A percentile compares a stretch with the other conserved stretches of the same genome.
phyloP scores from a whole-genome alignment of 805 yeast genomes.

The Kuraishia capsulata region DNA sequence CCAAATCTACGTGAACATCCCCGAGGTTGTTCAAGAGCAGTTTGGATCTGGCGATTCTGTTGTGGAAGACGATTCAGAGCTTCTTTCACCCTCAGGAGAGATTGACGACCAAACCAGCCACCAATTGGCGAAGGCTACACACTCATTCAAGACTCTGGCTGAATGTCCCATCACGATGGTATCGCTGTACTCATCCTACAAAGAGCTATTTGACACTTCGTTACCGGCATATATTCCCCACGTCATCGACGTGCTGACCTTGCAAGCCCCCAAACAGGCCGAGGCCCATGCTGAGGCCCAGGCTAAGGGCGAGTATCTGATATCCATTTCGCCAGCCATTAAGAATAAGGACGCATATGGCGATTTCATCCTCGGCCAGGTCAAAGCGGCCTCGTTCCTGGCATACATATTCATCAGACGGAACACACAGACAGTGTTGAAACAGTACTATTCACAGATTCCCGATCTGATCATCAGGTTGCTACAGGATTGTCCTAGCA shows the following conservation, averaged over 20 bases:
- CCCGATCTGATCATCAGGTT: conserved; percentile 84
- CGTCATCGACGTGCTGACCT: conserved; percentile 60
- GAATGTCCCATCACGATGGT: conserved; percentile 98
- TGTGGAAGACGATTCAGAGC: neutral
- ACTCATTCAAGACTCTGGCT: conserved; percentile 82
- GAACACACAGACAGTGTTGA: conserved; percentile 57
- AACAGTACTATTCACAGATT: conserved; percentile 50
- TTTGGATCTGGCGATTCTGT: conserved; percentile 30
- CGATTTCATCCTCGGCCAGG: conserved; percentile 87
- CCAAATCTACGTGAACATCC: conserved; percentile 72
- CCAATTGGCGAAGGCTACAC: conserved; percentile 56
- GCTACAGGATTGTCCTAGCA: conserved; percentile 93
- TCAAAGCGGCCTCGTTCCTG: conserved; percentile 89
- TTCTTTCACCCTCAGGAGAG: conserved; percentile 14
- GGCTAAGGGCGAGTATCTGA: conserved; percentile 46
- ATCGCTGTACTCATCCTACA: conserved; percentile 80
- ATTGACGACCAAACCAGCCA: conserved; percentile 33
- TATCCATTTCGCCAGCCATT: conserved; percentile 68
- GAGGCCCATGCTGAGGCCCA: conserved; percentile 52
- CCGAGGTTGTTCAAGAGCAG: conserved; percentile 60
- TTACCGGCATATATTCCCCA: conserved; percentile 75
- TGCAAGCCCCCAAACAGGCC: conserved; percentile 79
- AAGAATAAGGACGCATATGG: conserved; percentile 72
- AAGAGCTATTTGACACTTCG: conserved; percentile 60
- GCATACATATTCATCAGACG: conserved; percentile 89